Evolutionary conservation across 495 filamentous ascomycete genomes (phyloP).

Genomic region (Tetracladium setigerum): DNA sequence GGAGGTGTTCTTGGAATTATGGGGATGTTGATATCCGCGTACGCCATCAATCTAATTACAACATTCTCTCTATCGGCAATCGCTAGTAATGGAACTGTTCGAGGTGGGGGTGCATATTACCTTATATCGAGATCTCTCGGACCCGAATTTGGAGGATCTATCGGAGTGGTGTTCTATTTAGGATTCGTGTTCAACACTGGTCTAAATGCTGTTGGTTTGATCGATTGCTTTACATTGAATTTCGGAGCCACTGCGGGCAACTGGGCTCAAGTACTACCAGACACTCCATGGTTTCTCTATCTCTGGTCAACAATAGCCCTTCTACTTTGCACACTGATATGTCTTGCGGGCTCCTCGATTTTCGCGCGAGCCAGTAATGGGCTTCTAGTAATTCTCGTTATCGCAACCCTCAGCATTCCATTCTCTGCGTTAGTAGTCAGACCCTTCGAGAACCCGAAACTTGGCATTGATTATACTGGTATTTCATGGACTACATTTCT

Average conservation of each 20-base stretch:
- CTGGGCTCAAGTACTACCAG: conserved; percentile 53
- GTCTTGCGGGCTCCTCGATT: conserved; percentile 70
- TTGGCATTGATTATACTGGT: conserved; percentile 71
- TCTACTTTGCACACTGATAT: conserved; percentile 66
- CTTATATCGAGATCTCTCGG: conserved; percentile 81
- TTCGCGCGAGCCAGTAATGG: conserved; percentile 77
- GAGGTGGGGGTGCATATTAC: conserved; percentile 84
- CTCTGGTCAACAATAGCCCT: conserved; percentile 69
- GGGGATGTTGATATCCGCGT: conserved; percentile 59
- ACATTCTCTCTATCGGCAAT: conserved; percentile 84
- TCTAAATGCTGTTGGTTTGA: conserved; percentile 80
- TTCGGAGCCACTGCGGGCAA: conserved; percentile 54
- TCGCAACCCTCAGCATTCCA: conserved; percentile 78
- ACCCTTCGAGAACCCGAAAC: conserved; percentile 54
- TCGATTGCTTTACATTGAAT: conserved; percentile 76
- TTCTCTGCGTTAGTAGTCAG: conserved; percentile 59
- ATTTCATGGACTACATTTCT: conserved; percentile 58
- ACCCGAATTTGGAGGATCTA: conserved; percentile 86
- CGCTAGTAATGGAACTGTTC: conserved; percentile 83
- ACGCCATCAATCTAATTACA: conserved; percentile 74
- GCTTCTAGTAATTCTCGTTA: conserved; percentile 62
- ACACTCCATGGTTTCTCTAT: conserved; percentile 72
- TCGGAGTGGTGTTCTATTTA: conserved; percentile 83
- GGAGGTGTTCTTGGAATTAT: conserved; percentile 73
- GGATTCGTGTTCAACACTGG: conserved; percentile 81